These are phyloP conservation scores for Candida mattraensis DNA, from an alignment of 805 yeast genomes.

Conservation along the genomic window DNA sequence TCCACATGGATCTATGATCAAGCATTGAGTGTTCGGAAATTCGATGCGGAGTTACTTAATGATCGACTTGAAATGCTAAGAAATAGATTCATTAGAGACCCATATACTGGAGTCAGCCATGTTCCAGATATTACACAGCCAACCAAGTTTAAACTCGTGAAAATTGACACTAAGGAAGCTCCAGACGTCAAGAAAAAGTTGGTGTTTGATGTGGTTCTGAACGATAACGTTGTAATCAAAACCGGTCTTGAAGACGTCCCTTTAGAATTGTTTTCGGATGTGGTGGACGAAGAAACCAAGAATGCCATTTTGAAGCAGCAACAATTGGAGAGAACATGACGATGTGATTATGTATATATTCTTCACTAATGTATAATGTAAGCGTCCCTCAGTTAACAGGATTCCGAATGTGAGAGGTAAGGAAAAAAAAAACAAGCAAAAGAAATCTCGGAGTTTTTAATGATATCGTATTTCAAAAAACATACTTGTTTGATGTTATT, in stretches of 20 bases:
- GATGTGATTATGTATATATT: too few species aligned
- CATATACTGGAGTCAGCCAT: conserved; percentile 80
- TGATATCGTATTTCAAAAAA: too few species aligned
- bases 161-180: conserved; percentile 29
- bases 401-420: background rate
- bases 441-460: conserved; percentile 1
- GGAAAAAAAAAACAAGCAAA: conserved; percentile 1
- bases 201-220: conserved; percentile 46
- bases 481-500: too few species aligned
- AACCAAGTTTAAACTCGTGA: conserved; percentile 35
- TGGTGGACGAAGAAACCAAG: conserved; percentile 56
- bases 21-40: conserved; percentile 73
- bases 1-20: conserved; percentile 85
- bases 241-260: conserved; percentile 71
- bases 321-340: conserved; percentile 40
- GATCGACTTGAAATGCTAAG: conserved; percentile 53
- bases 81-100: conserved; percentile 66
- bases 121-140: conserved; percentile 81
- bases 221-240: conserved; percentile 39
- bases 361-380: too few species aligned
- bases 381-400: too few species aligned
- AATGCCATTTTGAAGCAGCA: conserved; percentile 65
- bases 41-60: conserved; percentile 60
- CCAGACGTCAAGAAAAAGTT: conserved; percentile 33
- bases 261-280: conserved; percentile 53